phyloP scores from a whole-genome alignment of 768 basidiomycete genomes.

The Auriscalpium orientale region DNA sequence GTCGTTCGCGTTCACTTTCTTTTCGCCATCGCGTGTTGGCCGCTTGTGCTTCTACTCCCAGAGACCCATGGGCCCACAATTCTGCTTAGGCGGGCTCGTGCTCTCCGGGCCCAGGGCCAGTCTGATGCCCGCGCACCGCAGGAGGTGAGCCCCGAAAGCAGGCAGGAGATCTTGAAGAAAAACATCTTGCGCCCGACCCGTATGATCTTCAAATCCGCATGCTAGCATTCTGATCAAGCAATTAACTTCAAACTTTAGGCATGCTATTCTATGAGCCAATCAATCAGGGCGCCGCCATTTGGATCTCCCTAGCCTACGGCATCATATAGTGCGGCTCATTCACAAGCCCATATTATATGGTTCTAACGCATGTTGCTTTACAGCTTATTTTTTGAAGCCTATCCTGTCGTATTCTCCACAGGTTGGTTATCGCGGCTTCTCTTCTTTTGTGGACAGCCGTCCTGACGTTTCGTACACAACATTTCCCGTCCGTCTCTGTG shows the following conservation, averaged over 20 bases:
- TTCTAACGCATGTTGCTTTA: neutral
- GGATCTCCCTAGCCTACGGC: slow-evolving; percentile 18
- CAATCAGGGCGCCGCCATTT: slow-evolving; percentile 14
- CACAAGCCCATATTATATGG: neutral
- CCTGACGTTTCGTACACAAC: slow-evolving; percentile 4
- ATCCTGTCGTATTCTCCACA: slow-evolving; percentile 17
- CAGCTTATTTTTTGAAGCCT: slow-evolving; percentile 20
- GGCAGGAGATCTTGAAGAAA: slow-evolving; percentile 7
- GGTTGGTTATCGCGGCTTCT: neutral
- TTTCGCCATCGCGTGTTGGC: slow-evolving; percentile 9
- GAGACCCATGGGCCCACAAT: slow-evolving; percentile 18
- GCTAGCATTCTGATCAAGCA: neutral
- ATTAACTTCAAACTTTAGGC: slow-evolving; percentile 2
- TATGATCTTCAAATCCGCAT: neutral
- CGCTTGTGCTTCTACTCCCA: slow-evolving; percentile 13
- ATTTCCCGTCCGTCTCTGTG: slow-evolving; percentile 15
- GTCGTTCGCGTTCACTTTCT: slow-evolving; percentile 17
- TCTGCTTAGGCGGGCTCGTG: slow-evolving; percentile 10
- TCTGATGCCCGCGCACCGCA: slow-evolving; percentile 10
- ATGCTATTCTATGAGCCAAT: slow-evolving; percentile 17
- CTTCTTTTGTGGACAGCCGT: neutral
- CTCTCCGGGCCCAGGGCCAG: slow-evolving; percentile 10
- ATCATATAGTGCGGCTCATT: slow-evolving; percentile 22
- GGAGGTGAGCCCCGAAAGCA: slow-evolving; percentile 12
- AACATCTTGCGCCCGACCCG: slow-evolving; percentile 14